Evolutionary conservation across 1,284 basidiomycete genomes (phyloP), one percentile per base, ranked within the genome.

Genomic region (Rhodofomes roseus): DNA sequence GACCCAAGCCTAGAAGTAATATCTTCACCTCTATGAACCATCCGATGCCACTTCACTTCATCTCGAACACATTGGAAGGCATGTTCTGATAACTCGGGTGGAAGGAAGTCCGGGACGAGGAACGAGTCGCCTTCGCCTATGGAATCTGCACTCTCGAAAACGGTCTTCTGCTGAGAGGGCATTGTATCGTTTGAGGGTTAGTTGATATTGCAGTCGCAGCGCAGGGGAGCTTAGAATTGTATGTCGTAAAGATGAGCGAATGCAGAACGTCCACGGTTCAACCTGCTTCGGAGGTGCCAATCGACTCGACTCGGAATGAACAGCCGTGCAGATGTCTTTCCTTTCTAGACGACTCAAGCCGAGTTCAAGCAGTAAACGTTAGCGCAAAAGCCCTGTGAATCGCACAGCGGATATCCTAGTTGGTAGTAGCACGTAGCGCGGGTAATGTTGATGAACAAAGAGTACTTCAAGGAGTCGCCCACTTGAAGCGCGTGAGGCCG

Each of bases 41-140:
- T 92, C 1, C 76, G 77, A 55, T 81, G 76, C 88, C 89, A 92
- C 54, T 79, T 73, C 0, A 92, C 89, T 67, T 92, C 89, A 7
- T 77, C 71, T 60, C 73, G 76, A 60, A 90, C 63, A 4, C 73
- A 77, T 54, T 82, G 81, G 65, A 90, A 90, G 0, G 81, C 85
- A 14, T 66, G 67, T 5, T 76, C 75, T 4, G 79, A 82, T 31
- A 89, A 66, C 4, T 84, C 81, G 0, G 72, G 63, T 0, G 85
- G 82, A 16, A 90, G 76, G 56, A 90, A 63, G 62, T 84, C 74
- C 4, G 76, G 71, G 8, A 85, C 72, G 20, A 91, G 76, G 59
- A 73, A 79, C 0, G 82, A 84, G 63, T 91, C 89, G 0, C 89
- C 89, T 54, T 85, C 81, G 6, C 85, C 89, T 34, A 88, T 76